Conservation (phyloP, 768 basidiomycete species). For the Gymnopilus dilepis region DNA sequence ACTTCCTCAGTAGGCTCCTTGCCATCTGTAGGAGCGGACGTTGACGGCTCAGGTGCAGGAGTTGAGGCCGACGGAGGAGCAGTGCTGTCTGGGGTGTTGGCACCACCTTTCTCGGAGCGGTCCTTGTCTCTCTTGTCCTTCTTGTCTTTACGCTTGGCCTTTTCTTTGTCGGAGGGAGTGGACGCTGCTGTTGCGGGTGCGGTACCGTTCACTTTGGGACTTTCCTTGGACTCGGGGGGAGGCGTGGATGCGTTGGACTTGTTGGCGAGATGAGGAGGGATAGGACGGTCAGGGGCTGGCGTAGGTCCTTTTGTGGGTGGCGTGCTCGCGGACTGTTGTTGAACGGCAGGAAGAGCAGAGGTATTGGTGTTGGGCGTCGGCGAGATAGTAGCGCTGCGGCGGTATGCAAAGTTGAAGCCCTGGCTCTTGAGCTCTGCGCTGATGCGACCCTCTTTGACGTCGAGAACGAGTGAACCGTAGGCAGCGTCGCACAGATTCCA, state of each 20-base stretch:
- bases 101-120: conserved; percentile 15
- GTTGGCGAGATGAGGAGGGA: conserved; percentile 37
- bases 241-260: conserved; percentile 43
- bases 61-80: conserved; percentile 23
- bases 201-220: conserved; percentile 34
- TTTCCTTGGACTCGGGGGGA: conserved; percentile 33
- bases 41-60: conserved; percentile 22
- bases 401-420: conserved; percentile 98
- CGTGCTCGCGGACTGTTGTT: conserved; percentile 30
- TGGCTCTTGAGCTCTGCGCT: conserved; percentile 93
- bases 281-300: conserved; percentile 37
- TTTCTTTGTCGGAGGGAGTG: conserved; percentile 51
- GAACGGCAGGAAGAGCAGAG: conserved; percentile 48
- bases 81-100: conserved; percentile 32
- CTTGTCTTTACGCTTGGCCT: conserved; percentile 54
- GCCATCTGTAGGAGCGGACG: conserved; percentile 20
- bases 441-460: conserved; percentile 90
- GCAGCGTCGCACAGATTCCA: conserved; percentile 98
- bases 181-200: conserved; percentile 48
- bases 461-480: conserved; percentile 86
- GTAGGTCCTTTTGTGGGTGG: conserved; percentile 42
- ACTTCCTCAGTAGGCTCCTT: conserved; percentile 38
- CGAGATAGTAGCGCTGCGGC: conserved; percentile 67
- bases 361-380: conserved; percentile 65
- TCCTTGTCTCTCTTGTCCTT: conserved; percentile 30